Evolutionary conservation across 345 rosid species (phyloP).

Genomic region (Eucalyptus tenuipes): DNA sequence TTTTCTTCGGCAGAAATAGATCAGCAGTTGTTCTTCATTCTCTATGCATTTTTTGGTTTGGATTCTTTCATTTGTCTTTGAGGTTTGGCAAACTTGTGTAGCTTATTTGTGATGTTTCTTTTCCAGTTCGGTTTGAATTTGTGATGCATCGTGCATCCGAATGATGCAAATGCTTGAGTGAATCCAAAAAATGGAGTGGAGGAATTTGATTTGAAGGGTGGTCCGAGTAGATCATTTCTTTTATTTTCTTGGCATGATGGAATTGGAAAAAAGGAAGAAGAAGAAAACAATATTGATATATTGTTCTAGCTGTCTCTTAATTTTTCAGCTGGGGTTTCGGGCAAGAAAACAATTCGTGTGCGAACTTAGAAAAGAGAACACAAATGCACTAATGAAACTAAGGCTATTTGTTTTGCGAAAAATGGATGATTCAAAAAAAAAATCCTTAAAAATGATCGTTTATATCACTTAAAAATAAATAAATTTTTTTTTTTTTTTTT

Average conservation of each 20-base stretch:
- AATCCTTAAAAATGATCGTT: too few relatives aligned
- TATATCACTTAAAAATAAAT: too few relatives aligned
- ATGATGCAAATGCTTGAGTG: not conserved
- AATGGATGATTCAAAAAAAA: too few relatives aligned
- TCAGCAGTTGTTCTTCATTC: not conserved
- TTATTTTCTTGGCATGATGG: not conserved
- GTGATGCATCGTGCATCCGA: not conserved
- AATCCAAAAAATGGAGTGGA: not conserved
- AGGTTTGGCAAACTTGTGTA: not conserved
- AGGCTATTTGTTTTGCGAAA: not conserved
- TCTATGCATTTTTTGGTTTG: not conserved
- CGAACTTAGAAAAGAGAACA: not conserved
- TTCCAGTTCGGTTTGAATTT: not conserved
- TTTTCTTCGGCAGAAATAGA: not conserved
- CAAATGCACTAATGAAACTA: not conserved
- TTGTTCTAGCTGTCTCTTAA: not conserved
- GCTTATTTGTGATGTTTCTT: not conserved
- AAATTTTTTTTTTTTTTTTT: rapidly evolving
- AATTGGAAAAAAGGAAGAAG: not conserved
- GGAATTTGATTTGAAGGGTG: not conserved
- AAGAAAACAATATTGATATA: too few relatives aligned
- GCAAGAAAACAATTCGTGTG: not conserved
- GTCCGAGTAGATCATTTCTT: not conserved
- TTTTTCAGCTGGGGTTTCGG: not conserved
- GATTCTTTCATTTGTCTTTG: not conserved